Conservation (phyloP, 2,329 filamentous ascomycete species). For the Aspergillus bombycis region DNA sequence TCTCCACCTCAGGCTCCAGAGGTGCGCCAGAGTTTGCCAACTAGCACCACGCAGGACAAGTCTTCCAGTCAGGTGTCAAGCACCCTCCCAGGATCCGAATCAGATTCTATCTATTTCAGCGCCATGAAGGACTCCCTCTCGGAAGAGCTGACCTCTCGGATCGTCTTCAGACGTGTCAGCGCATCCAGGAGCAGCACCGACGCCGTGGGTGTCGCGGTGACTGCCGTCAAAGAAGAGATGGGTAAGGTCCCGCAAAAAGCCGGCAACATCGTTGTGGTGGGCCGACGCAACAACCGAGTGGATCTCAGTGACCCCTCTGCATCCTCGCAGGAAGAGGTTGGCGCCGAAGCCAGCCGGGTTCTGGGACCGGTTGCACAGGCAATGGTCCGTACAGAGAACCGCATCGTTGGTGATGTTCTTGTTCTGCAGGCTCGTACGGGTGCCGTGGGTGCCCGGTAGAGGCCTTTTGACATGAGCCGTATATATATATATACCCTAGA, state of each 20-base stretch:
- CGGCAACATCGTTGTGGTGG: conserved; percentile 72
- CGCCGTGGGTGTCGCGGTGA: conserved; percentile 48
- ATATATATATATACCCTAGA: neutral
- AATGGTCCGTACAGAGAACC: conserved; percentile 58
- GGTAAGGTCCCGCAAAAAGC: conserved; percentile 65
- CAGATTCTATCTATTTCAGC: conserved; percentile 60
- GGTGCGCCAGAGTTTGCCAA: conserved; percentile 8
- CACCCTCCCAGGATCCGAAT: conserved; percentile 33
- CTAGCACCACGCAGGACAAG: neutral
- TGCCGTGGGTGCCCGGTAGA: neutral
- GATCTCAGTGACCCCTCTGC: neutral
- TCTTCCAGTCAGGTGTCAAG: conserved; percentile 6
- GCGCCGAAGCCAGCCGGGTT: conserved; percentile 32
- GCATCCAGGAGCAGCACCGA: conserved; percentile 48
- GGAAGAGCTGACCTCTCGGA: conserved; percentile 53
- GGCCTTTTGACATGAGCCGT: neutral
- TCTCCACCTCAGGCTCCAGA: conserved; percentile 11
- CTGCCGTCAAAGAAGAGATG: conserved; percentile 61
- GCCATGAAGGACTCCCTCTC: conserved; percentile 61
- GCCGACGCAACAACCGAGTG: conserved; percentile 47
- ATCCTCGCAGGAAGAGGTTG: conserved; percentile 41
- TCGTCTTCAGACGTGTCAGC: conserved; percentile 56
- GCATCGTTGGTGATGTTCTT: conserved; percentile 68
- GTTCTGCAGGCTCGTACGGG: conserved; percentile 65
- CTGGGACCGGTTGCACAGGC: conserved; percentile 41